Percentiles rank a stretch among this genome's conserved stretches.
Conservation (phyloP, 352 stramenopile genomes). For the Globisporangium cylindrosporum region DNA sequence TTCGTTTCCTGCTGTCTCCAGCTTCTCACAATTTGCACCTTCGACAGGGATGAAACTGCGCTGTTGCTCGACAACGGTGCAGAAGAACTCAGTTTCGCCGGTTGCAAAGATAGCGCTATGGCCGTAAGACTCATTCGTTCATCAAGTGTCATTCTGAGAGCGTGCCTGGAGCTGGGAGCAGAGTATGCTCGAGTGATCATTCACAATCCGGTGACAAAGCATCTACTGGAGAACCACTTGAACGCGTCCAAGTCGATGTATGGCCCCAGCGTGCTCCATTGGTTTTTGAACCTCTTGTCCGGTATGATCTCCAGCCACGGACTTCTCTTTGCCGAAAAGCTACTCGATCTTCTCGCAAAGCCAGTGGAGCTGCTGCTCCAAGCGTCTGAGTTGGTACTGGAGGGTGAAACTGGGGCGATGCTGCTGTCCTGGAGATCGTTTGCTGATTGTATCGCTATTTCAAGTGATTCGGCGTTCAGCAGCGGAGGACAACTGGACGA, state of each 20-base stretch:
- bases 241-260: background rate
- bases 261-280: slow-evolving; percentile 6
- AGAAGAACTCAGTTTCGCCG: background rate
- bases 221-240: slow-evolving; percentile 7
- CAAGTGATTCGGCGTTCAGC: background rate
- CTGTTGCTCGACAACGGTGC: background rate
- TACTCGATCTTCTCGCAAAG: slow-evolving; percentile 16
- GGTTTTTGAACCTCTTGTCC: slow-evolving; percentile 22
- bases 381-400: background rate
- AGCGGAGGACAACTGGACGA: slow-evolving; percentile 5
- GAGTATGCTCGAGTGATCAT: slow-evolving; percentile 23
- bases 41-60: background rate
- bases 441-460: slow-evolving; percentile 11
- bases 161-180: slow-evolving; percentile 19
- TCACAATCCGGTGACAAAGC: slow-evolving; percentile 19
- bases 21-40: background rate
- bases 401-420: background rate
- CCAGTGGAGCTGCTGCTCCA: slow-evolving; percentile 10
- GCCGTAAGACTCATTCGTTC: slow-evolving; percentile 19
- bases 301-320: slow-evolving; percentile 19
- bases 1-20: slow-evolving; percentile 5
- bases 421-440: slow-evolving; percentile 7
- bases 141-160: slow-evolving; percentile 22
- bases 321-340: slow-evolving; percentile 22
- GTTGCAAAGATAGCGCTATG: background rate